Percentiles rank a stretch among this genome's conserved stretches.
Evolutionary conservation across 129 eudicot species (phyloP).

Genomic region (Helianthus tuberosus): DNA sequence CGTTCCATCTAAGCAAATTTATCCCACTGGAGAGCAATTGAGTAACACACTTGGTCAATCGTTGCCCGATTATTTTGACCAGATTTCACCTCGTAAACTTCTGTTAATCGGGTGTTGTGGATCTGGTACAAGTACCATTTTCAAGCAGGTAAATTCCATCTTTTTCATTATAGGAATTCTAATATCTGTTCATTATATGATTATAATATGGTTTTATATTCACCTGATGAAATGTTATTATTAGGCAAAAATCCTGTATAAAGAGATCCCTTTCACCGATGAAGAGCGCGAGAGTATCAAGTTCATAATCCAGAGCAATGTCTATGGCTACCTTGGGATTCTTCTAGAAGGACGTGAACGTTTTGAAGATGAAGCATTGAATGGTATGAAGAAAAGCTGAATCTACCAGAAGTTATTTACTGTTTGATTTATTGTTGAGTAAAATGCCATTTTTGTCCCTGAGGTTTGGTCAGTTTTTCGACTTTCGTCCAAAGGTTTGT

Average conservation of each 20-base stretch:
- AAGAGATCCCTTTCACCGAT: slow-evolving; percentile 73
- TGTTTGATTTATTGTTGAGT: not conserved
- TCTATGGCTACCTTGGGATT: slow-evolving; percentile 82
- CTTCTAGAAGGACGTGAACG: slow-evolving; percentile 98
- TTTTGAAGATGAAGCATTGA: slow-evolving; percentile 85
- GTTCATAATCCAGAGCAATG: slow-evolving; percentile 76
- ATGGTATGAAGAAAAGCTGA: slow-evolving; percentile 34
- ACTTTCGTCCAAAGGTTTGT: no score
- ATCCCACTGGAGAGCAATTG: slow-evolving; percentile 65
- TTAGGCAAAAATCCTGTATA: slow-evolving; percentile 89
- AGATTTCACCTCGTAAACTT: slow-evolving; percentile 62
- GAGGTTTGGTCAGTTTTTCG: no score
- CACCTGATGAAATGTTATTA: slow-evolving; percentile 23
- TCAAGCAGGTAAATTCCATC: slow-evolving; percentile 66
- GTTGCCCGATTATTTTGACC: slow-evolving; percentile 72
- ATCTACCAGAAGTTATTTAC: slow-evolving; percentile 41
- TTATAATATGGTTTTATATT: not conserved
- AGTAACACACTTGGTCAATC: slow-evolving; percentile 45
- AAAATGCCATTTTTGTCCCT: slow-evolving; percentile 41
- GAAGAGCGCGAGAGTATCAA: slow-evolving; percentile 88
- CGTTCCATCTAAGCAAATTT: slow-evolving; percentile 71
- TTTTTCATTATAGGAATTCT: not conserved
- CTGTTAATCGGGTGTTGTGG: slow-evolving; percentile 87
- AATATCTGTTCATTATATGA: not conserved
- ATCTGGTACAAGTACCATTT: slow-evolving; percentile 96